phyloP scores from a whole-genome alignment of 495 filamentous ascomycete genomes.

The Penicillium samsonianum region DNA sequence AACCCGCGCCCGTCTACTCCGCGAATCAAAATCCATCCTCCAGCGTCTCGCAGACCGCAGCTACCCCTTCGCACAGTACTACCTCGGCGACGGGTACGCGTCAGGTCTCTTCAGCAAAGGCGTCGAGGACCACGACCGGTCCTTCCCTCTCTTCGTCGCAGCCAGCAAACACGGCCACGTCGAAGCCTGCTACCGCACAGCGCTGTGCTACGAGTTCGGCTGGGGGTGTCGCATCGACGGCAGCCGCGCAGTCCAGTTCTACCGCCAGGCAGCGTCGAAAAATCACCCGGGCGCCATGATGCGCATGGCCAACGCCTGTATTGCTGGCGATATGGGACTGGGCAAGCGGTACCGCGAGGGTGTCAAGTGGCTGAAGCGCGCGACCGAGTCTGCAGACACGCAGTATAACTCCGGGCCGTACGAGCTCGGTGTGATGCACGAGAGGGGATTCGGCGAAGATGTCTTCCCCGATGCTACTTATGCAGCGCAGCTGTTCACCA shows the following conservation, averaged over 20 bases:
- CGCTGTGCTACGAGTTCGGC: slow-evolving; percentile 95
- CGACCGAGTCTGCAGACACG: slow-evolving; percentile 79
- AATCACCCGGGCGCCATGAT: slow-evolving; percentile 94
- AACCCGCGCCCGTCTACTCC: slow-evolving; percentile 65
- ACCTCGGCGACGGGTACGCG: slow-evolving; percentile 89
- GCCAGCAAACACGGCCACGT: slow-evolving; percentile 97
- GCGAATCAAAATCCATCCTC: slow-evolving; percentile 87
- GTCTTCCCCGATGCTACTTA: slow-evolving; percentile 88
- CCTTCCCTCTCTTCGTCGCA: slow-evolving; percentile 87
- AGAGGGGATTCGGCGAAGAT: slow-evolving; percentile 86
- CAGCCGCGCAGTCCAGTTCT: slow-evolving; percentile 89
- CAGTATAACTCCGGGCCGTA: slow-evolving; percentile 95
- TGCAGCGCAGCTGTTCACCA: slow-evolving; percentile 90
- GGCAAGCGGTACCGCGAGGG: slow-evolving; percentile 87
- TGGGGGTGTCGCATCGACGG: slow-evolving; percentile 91
- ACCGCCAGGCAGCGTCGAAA: slow-evolving; percentile 85
- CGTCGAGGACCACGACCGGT: slow-evolving; percentile 83
- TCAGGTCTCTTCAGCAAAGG: slow-evolving; percentile 94
- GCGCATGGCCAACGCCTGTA: slow-evolving; percentile 84
- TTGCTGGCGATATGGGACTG: slow-evolving; percentile 83
- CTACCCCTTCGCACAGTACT: slow-evolving; percentile 97
- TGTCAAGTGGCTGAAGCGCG: slow-evolving; percentile 94
- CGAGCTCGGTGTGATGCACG: slow-evolving; percentile 84
- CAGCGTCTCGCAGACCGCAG: slow-evolving; percentile 81
- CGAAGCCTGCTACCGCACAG: slow-evolving; percentile 91